Percentiles rank a stretch among this genome's conserved stretches.
Conservation (phyloP, 164 flowering plant species). For the Nelumbo lutea region DNA sequence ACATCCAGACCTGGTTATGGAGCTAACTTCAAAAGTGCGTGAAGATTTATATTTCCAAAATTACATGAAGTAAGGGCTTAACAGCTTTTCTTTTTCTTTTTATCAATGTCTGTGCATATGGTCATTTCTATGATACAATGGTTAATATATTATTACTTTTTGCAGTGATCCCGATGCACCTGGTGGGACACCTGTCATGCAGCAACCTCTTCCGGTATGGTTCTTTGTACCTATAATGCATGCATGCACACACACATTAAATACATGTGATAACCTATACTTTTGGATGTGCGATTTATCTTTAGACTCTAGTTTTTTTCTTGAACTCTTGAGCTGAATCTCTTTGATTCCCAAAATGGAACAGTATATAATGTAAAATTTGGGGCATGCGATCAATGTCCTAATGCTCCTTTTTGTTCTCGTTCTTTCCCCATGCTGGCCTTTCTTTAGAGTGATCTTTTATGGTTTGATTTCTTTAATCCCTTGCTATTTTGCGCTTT, state of each 20-base stretch:
- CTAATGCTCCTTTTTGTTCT: not conserved
- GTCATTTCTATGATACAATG: not conserved
- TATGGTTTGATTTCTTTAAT: no score
- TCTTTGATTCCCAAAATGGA: not conserved
- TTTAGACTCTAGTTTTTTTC: no score
- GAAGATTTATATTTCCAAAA: constrained; percentile 93
- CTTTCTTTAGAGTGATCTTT: no score
- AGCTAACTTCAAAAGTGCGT: constrained; percentile 82
- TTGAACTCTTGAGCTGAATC: no score
- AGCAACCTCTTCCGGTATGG: constrained; percentile 66
- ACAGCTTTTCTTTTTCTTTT: not conserved
- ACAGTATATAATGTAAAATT: not conserved
- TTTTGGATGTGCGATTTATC: no score
- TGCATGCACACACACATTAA: not conserved
- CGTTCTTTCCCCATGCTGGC: no score
- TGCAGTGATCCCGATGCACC: constrained; percentile 95
- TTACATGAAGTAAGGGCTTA: constrained; percentile 75
- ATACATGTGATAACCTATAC: not conserved
- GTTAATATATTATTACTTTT: not conserved
- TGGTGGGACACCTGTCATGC: constrained; percentile 94
- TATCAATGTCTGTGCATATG: not conserved
- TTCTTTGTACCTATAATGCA: not conserved
- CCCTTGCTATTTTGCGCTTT: no score
- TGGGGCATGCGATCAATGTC: not conserved
- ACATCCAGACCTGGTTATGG: constrained; percentile 82